Evolutionary conservation across 1,284 basidiomycete genomes (phyloP), one percentile per base, ranked within the genome.

Genomic region (Farysia itapuensis): DNA sequence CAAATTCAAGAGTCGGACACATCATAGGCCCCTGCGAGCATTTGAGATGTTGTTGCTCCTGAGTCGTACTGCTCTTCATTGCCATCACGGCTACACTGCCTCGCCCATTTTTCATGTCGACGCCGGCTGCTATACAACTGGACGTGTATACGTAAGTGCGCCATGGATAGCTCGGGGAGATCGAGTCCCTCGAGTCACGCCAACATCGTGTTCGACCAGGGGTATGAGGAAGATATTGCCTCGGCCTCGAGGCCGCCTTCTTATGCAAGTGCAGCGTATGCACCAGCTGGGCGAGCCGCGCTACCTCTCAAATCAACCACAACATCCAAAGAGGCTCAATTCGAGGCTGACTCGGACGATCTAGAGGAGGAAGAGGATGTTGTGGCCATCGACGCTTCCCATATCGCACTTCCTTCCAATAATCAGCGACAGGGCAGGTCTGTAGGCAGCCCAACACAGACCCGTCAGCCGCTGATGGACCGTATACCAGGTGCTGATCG

Each of bases 261-360:
- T 28, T 28, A 28, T 28, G n/a, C 11, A 28, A 11, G 11, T 28
- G 26, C 11, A 9, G 9, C 26, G 11, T 28, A 28, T 28, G 26
- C 23, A 14, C 15, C 19, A 11, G 9, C 25, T 28, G 22, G 19
- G 3, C 57, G 57, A 12, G 18, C 50, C 14, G 43, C 61, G 8
- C 44, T 59, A 1, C 54, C 44, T 12, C 36, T 74, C 23, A 68
- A 65, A n/a, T 77, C 69, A 2, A 67, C 65, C 15, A 42, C 52
- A 12, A 50, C 72, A 2, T 72, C 70, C 3, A 66, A 78, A 35
- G 78, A 79, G 52, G 71, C 72, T 2, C 60, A 73, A 22, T 79
- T 70, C 58, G 78, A 78, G 21, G 59, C 64, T 3, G 78, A 78
- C 44, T 59, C 65, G 8, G 77, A 78, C 42, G 65, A 52, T 9